phyloP scores from a whole-genome alignment of 495 filamentous ascomycete genomes.

The Neurospora sp. region DNA sequence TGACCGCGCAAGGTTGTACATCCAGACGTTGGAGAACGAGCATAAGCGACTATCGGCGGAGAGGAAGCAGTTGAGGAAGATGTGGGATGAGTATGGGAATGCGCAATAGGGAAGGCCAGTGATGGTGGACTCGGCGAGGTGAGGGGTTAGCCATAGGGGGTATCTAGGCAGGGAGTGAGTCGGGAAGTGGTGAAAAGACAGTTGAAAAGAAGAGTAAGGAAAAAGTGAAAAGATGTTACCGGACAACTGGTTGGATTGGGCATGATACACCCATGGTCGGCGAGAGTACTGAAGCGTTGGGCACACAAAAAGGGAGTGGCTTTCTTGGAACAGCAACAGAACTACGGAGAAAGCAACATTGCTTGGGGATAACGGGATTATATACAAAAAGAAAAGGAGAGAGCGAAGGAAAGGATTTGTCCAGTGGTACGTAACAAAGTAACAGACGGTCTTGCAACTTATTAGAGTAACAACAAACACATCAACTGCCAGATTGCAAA shows the following conservation, averaged over 20 bases:
- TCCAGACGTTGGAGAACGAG: conserved; percentile 12
- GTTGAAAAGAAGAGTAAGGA: background rate
- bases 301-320: background rate
- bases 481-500: no score
- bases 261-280: background rate
- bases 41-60: conserved; percentile 6
- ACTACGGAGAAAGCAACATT: background rate
- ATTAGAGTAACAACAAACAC: background rate
- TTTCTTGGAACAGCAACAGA: background rate
- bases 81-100: conserved; percentile 3
- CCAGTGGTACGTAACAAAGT: background rate
- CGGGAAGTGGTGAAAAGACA: background rate
- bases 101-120: background rate
- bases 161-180: no score
- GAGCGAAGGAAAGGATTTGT: no score
- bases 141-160: no score
- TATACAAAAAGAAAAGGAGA: background rate
- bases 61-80: conserved; percentile 3
- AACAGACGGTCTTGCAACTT: background rate
- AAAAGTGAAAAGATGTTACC: background rate
- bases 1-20: conserved; percentile 17
- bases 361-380: background rate
- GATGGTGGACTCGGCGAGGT: background rate
- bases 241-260: background rate
- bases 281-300: background rate